Percentiles rank a stretch among this genome's conserved stretches.
Conservation (phyloP, 2,329 filamentous ascomycete genomes). For the Diaporthe batatas region DNA sequence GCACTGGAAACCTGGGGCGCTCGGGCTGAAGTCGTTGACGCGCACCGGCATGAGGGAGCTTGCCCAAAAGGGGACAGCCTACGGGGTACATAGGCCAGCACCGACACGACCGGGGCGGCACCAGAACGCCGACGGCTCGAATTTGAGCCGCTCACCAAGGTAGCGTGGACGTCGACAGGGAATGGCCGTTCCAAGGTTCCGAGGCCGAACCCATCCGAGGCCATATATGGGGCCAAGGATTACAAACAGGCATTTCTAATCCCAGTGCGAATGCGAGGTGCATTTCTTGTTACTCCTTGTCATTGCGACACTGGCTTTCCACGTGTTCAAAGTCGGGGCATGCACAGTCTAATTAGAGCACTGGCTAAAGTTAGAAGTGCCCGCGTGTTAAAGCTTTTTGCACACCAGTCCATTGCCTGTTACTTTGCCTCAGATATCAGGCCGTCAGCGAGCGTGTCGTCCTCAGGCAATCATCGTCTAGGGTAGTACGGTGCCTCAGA, state of each 20-base stretch:
- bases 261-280: not conserved
- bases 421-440: not conserved
- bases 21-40: too few species aligned
- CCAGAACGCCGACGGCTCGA: not conserved
- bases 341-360: too few species aligned
- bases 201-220: too few species aligned
- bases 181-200: not conserved
- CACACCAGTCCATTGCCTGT: too few species aligned
- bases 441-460: not conserved
- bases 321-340: not conserved
- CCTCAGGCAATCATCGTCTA: not conserved
- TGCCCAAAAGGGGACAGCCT: not conserved
- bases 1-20: not conserved
- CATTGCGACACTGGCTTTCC: too few species aligned
- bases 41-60: not conserved
- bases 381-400: not conserved
- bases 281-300: too few species aligned
- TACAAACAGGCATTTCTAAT: not conserved
- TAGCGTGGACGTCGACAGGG: not conserved
- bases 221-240: not conserved
- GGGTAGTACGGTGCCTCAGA: not conserved
- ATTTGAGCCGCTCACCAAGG: not conserved
- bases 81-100: too few species aligned
- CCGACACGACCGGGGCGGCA: not conserved
- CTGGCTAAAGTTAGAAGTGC: not conserved